Evolutionary conservation across 179 eudicot genomes (phyloP).

Genomic region (Actinidia arguta): DNA sequence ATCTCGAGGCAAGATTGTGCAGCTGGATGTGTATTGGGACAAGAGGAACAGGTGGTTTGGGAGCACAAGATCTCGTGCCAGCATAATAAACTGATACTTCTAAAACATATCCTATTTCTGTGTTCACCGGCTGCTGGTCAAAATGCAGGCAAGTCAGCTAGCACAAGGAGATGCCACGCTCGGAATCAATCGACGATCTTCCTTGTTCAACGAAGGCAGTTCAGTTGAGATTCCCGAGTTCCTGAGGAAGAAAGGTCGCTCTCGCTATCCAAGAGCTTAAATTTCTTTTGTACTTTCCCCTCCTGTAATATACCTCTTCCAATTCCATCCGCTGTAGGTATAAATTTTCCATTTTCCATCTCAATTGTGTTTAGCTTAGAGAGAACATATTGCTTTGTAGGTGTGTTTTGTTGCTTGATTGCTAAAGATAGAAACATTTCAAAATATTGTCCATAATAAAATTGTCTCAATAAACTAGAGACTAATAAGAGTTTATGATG

Average conservation of each 20-base stretch:
- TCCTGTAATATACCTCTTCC: not conserved
- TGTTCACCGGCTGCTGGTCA: slow-evolving; percentile 3
- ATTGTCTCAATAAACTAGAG: slow-evolving; percentile 15
- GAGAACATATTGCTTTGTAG: slow-evolving; percentile 9
- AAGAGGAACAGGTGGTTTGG: no score
- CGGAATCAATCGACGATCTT: slow-evolving; percentile 61
- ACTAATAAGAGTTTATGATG: not conserved
- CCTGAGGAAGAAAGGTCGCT: slow-evolving; percentile 94
- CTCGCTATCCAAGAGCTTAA: slow-evolving; percentile 91
- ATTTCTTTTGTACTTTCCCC: not conserved
- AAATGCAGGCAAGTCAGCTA: slow-evolving; percentile 69
- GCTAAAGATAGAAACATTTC: not conserved
- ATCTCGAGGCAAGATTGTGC: no score
- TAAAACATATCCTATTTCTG: no score
- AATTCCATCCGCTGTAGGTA: slow-evolving; percentile 1
- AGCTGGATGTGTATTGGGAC: no score
- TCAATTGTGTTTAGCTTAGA: not conserved
- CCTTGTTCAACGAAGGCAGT: slow-evolving; percentile 71
- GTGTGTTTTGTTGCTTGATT: slow-evolving; percentile 5
- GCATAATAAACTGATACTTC: no score
- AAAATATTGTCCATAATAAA: not conserved
- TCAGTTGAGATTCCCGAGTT: slow-evolving; percentile 94
- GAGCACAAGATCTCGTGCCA: no score
- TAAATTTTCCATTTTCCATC: slow-evolving; percentile 15
- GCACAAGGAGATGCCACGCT: slow-evolving; percentile 57